These are phyloP conservation scores for Voacanga thouarsii DNA, from an alignment of 257 asterid species.

Conservation along the genomic window DNA sequence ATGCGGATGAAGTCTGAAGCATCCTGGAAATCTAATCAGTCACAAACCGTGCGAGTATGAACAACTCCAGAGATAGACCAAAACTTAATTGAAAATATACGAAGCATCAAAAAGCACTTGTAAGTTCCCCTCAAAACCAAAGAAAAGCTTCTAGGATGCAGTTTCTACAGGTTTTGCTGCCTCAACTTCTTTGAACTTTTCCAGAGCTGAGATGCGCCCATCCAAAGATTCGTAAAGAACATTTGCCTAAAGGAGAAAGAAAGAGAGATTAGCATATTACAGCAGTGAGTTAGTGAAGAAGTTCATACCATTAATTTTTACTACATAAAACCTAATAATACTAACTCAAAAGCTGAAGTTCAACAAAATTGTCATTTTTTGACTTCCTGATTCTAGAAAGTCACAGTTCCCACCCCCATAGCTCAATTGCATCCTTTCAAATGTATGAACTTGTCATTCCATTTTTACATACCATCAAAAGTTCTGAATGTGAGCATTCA, in stretches of 20 bases:
- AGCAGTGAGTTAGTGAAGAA: constrained; percentile 11
- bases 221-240: constrained; percentile 56
- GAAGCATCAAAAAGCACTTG: neutral
- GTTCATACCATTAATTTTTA: neutral
- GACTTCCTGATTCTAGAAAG: neutral
- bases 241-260: constrained; percentile 39
- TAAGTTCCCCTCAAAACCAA: constrained; percentile 11
- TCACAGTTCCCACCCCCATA: neutral
- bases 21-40: neutral
- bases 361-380: neutral
- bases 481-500: neutral
- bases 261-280: constrained; percentile 3
- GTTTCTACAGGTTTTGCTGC: constrained; percentile 55
- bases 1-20: neutral
- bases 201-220: constrained; percentile 59
- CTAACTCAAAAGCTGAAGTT: neutral
- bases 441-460: neutral
- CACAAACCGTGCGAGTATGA: neutral
- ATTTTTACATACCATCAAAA: neutral
- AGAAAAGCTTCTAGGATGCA: constrained; percentile 39
- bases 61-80: neutral
- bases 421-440: neutral
- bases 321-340: neutral
- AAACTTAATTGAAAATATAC: neutral
- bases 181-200: constrained; percentile 56